Evolutionary conservation across 2,329 filamentous ascomycete genomes (phyloP).

Genomic region (Hypomyces perniciosus): DNA sequence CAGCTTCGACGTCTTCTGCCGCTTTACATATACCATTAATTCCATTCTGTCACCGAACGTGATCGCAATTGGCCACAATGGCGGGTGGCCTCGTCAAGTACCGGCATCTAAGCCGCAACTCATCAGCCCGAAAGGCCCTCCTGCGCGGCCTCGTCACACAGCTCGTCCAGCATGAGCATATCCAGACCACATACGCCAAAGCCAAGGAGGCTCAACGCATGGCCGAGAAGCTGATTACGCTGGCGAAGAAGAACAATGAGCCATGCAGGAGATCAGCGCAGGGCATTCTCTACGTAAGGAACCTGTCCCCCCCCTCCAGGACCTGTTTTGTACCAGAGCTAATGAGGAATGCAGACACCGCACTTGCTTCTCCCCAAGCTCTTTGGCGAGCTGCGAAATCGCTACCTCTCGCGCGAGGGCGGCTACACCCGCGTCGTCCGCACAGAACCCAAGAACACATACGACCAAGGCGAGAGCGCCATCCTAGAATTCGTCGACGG

Average conservation of each 20-base stretch:
- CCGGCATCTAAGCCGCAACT: slow-evolving; percentile 79
- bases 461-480: slow-evolving; percentile 81
- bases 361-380: slow-evolving; percentile 73
- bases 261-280: slow-evolving; percentile 69
- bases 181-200: slow-evolving; percentile 92
- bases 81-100: slow-evolving; percentile 83
- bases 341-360: slow-evolving; percentile 48
- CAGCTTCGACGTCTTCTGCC: neutral
- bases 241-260: slow-evolving; percentile 89
- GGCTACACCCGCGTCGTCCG: slow-evolving; percentile 94
- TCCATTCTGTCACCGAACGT: neutral
- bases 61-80: slow-evolving; percentile 46
- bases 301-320: slow-evolving; percentile 8
- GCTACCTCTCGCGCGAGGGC: slow-evolving; percentile 73
- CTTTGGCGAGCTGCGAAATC: slow-evolving; percentile 72
- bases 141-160: slow-evolving; percentile 95
- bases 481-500: slow-evolving; percentile 95
- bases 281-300: slow-evolving; percentile 72
- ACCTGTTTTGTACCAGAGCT: neutral
- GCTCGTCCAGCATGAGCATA: slow-evolving; percentile 86
- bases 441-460: slow-evolving; percentile 77
- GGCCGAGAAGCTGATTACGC: slow-evolving; percentile 88
- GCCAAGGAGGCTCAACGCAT: slow-evolving; percentile 93
- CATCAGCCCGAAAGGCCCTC: slow-evolving; percentile 82
- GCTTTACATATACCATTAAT: neutral